Evolutionary conservation across 352 stramenopile genomes (phyloP), one percentile per base, ranked within the genome.

Genomic region (Aphanomyces cochlioides): DNA sequence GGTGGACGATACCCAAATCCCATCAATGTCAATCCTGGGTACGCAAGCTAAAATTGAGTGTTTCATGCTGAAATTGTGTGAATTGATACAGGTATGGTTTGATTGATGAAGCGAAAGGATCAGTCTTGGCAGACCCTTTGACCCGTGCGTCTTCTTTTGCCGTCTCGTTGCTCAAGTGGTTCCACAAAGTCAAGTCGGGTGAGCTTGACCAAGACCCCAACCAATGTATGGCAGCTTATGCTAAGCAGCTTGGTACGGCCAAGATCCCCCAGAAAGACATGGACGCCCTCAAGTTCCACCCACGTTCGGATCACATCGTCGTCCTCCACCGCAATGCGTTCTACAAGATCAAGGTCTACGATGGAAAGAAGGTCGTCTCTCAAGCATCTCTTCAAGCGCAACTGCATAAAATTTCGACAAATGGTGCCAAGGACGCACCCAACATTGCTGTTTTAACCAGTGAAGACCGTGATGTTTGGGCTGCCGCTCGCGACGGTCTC

Each of bases 21-120:
- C 39, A 92, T 97, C 73, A 97, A 97, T 75, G 87, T 94, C 38
- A 97, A 97, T 67, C 90, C 90, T 10, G 89, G 87, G 61, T 95
- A 96, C 70, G 67, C 28, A 28, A 28, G 28, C 28, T 28, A 28
- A 2, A 28, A 28, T 28, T 28, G 28, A 28, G 28, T 28, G 2
- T 28, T 28, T 2, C 2, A 28, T 28, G 28, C 28, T 28, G 28
- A 28, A 28, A 28, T 2, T 28, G 28, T 28, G 28, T 28, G 2
- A 28, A 28, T 28, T 28, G 28, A 1, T 21, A 43, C 48, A 70
- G 64, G 34, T 70, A 70, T 34, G 87, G 87, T 4, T 77, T 95
- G 37, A 66, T 91, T 19, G 85, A 95, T 54, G 87, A 95, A 75
- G 90, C 81, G 3, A 82, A 91, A 7, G 83, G 83, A 17, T 90